Conservation (phyloP, 2,329 filamentous ascomycete species). For the Fusarium concolor region DNA sequence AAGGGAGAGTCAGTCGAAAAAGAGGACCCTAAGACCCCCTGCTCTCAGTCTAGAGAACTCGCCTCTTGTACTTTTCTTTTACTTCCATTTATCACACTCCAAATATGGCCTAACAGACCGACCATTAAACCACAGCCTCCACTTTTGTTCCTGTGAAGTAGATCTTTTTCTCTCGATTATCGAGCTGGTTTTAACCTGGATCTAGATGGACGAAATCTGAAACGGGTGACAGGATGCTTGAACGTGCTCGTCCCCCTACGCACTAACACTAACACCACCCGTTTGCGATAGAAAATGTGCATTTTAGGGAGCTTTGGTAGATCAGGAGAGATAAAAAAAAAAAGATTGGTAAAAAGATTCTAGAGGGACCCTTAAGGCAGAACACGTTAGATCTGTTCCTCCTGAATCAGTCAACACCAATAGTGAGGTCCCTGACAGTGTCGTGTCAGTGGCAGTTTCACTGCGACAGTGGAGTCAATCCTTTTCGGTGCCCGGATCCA, state of each 20-base stretch:
- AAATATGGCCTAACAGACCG: constrained; percentile 23
- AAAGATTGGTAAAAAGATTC: neutral
- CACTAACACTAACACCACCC: neutral
- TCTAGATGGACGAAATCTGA: constrained; percentile 2
- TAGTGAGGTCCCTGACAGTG: constrained; percentile 3
- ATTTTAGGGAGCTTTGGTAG: neutral
- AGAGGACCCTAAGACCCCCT: neutral
- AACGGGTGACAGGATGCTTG: constrained; percentile 5
- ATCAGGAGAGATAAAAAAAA: neutral
- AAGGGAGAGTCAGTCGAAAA: constrained; percentile 4
- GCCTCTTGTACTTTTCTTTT: constrained; percentile 19
- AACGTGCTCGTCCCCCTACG: neutral
- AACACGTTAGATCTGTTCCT: constrained; percentile 12
- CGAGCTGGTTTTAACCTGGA: constrained; percentile 7
- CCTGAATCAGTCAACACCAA: constrained; percentile 21
- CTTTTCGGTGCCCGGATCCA: constrained; percentile 19
- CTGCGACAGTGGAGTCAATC: constrained; percentile 27
- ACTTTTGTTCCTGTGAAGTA: constrained; percentile 16
- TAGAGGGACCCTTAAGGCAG: neutral
- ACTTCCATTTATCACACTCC: neutral
- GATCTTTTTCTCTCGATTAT: constrained; percentile 3
- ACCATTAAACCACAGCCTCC: constrained; percentile 7
- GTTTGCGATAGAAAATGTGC: neutral
- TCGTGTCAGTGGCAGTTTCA: constrained; percentile 22
- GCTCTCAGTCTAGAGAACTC: neutral